Conservation (phyloP, 129 eudicot genomes). For the carrot (Daucus carota) region DNA sequence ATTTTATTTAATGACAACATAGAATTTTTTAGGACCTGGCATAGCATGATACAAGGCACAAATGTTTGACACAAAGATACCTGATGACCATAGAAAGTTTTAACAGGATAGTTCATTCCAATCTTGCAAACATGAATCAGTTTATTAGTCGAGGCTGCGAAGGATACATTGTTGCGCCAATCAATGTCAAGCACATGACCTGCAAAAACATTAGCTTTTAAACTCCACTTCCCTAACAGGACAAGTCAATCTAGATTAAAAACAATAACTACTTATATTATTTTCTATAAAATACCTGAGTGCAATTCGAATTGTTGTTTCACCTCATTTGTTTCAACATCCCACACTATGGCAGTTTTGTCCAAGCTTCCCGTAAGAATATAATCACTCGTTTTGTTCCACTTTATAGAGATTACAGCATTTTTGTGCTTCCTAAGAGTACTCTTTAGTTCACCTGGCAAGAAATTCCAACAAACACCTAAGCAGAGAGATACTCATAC, state of each 20-base stretch:
- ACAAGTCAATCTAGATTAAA: background rate
- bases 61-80: slow-evolving; percentile 17
- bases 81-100: slow-evolving; percentile 46
- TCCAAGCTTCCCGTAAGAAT: slow-evolving; percentile 58
- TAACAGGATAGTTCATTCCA: slow-evolving; percentile 34
- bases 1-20: background rate
- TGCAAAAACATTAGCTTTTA: slow-evolving; percentile 12
- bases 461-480: slow-evolving; percentile 9
- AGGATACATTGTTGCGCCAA: slow-evolving; percentile 50
- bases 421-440: slow-evolving; percentile 40
- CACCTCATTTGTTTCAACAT: slow-evolving; percentile 23
- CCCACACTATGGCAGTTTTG: slow-evolving; percentile 45
- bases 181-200: slow-evolving; percentile 56
- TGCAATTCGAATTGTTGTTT: slow-evolving; percentile 49
- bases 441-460: slow-evolving; percentile 38
- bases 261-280: background rate
- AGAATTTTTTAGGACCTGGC: background rate
- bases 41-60: slow-evolving; percentile 6
- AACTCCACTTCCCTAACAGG: background rate
- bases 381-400: slow-evolving; percentile 53
- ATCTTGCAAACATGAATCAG: slow-evolving; percentile 48
- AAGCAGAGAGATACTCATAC: background rate
- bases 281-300: slow-evolving; percentile 32
- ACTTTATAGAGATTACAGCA: slow-evolving; percentile 35
- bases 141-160: slow-evolving; percentile 47